phyloP scores from a whole-genome alignment of 805 yeast genomes.

The Scheffersomyces lignosus region DNA sequence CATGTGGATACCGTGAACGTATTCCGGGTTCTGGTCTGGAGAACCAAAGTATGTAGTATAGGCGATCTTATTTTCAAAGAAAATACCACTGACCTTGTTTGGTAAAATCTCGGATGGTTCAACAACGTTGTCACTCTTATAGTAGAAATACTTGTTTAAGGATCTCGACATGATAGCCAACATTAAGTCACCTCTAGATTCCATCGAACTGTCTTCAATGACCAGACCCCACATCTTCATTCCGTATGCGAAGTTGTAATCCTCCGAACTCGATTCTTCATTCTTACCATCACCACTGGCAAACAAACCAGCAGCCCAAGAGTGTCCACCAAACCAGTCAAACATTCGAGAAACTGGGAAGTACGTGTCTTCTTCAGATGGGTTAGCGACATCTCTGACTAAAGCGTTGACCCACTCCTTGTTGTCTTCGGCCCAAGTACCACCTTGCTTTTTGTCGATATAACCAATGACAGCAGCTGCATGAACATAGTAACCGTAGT shows the following conservation, averaged over 20 bases:
- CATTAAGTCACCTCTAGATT: conserved; percentile 26
- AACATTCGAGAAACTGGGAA: conserved; percentile 25
- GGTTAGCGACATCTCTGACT: conserved; percentile 27
- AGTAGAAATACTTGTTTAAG: conserved; percentile 20
- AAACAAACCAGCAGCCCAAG: conserved; percentile 25
- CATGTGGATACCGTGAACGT: conserved; percentile 27
- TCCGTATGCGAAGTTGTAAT: conserved; percentile 25
- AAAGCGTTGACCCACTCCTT: conserved; percentile 22
- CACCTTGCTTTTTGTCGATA: conserved; percentile 54
- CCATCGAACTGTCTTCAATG: conserved; percentile 20
- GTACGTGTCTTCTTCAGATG: conserved; percentile 15
- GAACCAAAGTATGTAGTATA: conserved; percentile 24
- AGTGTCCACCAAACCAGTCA: conserved; percentile 26
- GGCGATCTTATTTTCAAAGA: conserved; percentile 24
- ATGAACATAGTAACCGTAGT: conserved; percentile 79
- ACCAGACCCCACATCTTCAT: conserved; percentile 27
- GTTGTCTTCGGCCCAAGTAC: conserved; percentile 49
- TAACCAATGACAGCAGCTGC: conserved; percentile 80
- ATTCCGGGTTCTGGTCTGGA: conserved; percentile 16
- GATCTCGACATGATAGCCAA: conserved; percentile 19
- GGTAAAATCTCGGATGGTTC: conserved; percentile 14
- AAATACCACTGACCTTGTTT: conserved; percentile 23
- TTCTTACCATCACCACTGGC: conserved; percentile 21
- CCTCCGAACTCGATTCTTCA: conserved; percentile 23
- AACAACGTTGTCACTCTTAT: conserved; percentile 16